Base-by-base conservation (phyloP, 1,139 yeast species). In the Wickerhamomyces sp. region DNA sequence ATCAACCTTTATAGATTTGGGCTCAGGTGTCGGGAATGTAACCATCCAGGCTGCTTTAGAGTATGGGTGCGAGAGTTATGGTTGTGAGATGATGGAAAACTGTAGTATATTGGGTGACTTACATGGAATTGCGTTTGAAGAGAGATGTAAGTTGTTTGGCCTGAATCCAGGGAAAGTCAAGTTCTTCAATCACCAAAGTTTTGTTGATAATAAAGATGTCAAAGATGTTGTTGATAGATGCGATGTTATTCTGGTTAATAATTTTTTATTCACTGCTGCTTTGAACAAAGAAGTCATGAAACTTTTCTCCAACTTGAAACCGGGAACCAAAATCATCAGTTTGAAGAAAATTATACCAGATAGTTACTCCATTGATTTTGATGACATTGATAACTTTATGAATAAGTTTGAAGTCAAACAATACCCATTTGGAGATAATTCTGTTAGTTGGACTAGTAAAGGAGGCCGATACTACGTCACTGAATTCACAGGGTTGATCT, bases 21-120 rank as follows among this genome's bases (percentile, higher is more conserved):
- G 97, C 0, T 88, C 95, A 0, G 97, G 97, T 7, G 97, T 91
- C 6, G 98, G 96, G 0, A 90, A 90, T 60, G 88, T 96, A 45
- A 84, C 87, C 0, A 75, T 90, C 43, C 97, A 90, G 63, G 95
- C 96, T 0, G 90, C 96, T 0, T 66, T 90, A 30, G 96, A 90
- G 58, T 81, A 79, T 62, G 96, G 96, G 1, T 87, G 91, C 48
- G 71, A 71, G 43, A 82, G 95, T 63, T 89, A 88, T 58, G 98
- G 98, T 0, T 87, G 94, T 64, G 98, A 91, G 61, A 74, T 91
- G 39, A 90, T 89, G 95, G 75, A 76, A 31, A 84, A 84, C 55
- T 95, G 97, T 0, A 84, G 93, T 6, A 68, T 71, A 10, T 68
- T 90, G 41, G 86, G 95, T 0, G 72, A 69, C 37, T 53, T 69